phyloP scores from a whole-genome alignment of 2,329 filamentous ascomycete genomes.

The Venturia aucupariae region DNA sequence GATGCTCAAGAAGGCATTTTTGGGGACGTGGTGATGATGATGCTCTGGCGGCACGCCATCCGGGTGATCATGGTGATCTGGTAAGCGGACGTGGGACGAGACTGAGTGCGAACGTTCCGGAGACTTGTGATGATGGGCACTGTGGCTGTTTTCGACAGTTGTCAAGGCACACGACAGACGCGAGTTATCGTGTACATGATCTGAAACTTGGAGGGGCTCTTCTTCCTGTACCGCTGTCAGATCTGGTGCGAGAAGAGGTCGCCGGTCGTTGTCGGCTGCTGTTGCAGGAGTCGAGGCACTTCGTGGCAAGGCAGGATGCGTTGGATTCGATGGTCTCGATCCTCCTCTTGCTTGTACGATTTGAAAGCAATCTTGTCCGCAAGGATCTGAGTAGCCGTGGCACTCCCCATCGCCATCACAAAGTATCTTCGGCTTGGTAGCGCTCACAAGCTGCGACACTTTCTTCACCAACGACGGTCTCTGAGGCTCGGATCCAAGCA shows the following conservation, averaged over 20 bases:
- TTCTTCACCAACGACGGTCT: slow-evolving; percentile 33
- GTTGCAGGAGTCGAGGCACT: neutral
- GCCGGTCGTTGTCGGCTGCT: neutral
- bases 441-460: slow-evolving; percentile 40
- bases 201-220: neutral
- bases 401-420: slow-evolving; percentile 53
- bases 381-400: slow-evolving; percentile 52
- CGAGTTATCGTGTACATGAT: slow-evolving; percentile 18
- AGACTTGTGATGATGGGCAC: slow-evolving; percentile 16
- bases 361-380: slow-evolving; percentile 52
- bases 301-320: slow-evolving; percentile 5
- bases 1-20: slow-evolving; percentile 87
- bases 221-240: slow-evolving; percentile 11
- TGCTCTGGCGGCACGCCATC: slow-evolving; percentile 25
- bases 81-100: neutral
- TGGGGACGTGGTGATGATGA: slow-evolving; percentile 91
- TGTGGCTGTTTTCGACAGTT: slow-evolving; percentile 16
- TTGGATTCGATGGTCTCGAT: neutral
- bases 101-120: slow-evolving; percentile 13
- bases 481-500: neutral
- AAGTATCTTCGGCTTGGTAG: slow-evolving; percentile 33
- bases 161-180: slow-evolving; percentile 18
- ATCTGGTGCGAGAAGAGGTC: neutral
- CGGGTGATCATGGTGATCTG: slow-evolving; percentile 16
- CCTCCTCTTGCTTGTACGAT: slow-evolving; percentile 23